Evolutionary conservation across 768 basidiomycete species (phyloP).

Genomic region (Mycena venus): DNA sequence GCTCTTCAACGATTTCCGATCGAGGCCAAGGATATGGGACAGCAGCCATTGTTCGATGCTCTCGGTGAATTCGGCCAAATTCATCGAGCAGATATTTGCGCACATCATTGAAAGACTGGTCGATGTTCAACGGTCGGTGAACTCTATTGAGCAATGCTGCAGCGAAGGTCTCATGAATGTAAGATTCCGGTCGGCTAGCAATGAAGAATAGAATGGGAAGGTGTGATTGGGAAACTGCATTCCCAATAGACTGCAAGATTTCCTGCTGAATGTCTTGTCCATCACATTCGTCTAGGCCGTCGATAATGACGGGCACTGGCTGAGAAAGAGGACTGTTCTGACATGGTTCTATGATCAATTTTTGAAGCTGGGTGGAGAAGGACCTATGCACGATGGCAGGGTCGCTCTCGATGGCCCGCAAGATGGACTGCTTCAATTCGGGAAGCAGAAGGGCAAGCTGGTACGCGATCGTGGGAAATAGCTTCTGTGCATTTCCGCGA

Average conservation of each 20-base stretch:
- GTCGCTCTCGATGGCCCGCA: background rate
- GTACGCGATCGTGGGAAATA: slow-evolving; percentile 39
- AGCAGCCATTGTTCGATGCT: no score
- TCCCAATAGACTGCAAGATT: slow-evolving; percentile 27
- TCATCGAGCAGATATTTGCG: no score
- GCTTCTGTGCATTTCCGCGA: background rate
- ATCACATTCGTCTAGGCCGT: no score
- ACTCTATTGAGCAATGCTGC: no score
- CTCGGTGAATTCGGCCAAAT: no score
- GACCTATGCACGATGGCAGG: background rate
- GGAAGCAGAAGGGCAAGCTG: slow-evolving; percentile 33
- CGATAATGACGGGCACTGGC: no score
- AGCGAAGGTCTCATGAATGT: no score
- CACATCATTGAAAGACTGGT: background rate
- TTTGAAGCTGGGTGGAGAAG: background rate
- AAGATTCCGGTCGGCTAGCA: slow-evolving; percentile 42
- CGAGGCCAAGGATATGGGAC: slow-evolving; percentile 36
- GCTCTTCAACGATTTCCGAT: slow-evolving; percentile 5
- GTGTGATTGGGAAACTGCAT: background rate
- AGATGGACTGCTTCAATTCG: background rate
- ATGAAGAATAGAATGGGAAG: slow-evolving; percentile 42
- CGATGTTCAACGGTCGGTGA: background rate
- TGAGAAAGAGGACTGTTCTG: no score
- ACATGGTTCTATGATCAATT: no score
- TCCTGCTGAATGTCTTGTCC: no score